Base-by-base conservation (phyloP, 2,329 filamentous ascomycete genomes). In the Cordyceps farinosa region DNA sequence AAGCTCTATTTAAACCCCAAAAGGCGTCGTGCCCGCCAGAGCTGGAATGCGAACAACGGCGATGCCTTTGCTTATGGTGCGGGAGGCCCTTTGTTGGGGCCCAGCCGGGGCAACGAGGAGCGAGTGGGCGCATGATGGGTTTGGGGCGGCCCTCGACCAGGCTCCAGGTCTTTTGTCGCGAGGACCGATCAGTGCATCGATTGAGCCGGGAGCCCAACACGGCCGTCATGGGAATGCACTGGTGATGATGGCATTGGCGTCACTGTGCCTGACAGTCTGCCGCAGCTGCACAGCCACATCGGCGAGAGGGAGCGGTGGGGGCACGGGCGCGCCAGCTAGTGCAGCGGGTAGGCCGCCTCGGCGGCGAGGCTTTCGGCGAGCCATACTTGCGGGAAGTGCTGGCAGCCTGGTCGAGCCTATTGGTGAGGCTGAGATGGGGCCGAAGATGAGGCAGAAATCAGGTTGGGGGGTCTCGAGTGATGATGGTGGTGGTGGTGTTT, bases 331-430 rank as follows among this genome's bases (percentile, higher is more conserved):
- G 29, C 17, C 30, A 38, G 55, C 30, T 50, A 29, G 56, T 9
- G 22, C 13, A 30, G 36, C 36, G 3, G 36, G 36, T 13, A 42
- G 36, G 47, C 47, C 47, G 47, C 47, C 47, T 52, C 34, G 57
- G 47, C 45, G 47, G 47, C 57, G 36, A 60, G 57, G 45, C 57
- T 7, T 44, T 42, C 27, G 47, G 56, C 45, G 45, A 52, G 34
- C 45, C 45, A 29, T 38, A 38, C 15, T 22, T 38, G 15, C 13
- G 11, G 7, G 22, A 44, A 4, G 48, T 15, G n/a, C 40, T 22
- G 22, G 22, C 22, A 22, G 22, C 22, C 22, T 22, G 40, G 42
- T 22, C 10, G 5, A 38, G 45, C 56, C 22, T 22, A 50, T 29
- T 38, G 44, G 15, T 36, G 44, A 32, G 57, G 57, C 45, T 51